These are phyloP conservation scores for Sodiomyces alkalinus DNA, from an alignment of 2,329 filamentous ascomycete genomes.

Conservation along the genomic window DNA sequence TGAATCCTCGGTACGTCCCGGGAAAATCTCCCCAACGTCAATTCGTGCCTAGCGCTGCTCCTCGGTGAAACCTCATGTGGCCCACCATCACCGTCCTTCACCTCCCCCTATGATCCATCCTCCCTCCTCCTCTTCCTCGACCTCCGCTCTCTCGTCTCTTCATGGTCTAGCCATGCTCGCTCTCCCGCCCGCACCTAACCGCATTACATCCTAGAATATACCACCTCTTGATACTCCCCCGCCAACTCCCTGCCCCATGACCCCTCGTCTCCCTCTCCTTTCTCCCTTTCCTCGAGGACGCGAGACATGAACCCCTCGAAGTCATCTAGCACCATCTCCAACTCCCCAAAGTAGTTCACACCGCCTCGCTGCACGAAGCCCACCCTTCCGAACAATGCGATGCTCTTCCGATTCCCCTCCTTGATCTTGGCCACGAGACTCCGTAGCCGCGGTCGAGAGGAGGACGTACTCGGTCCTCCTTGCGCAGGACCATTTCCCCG, in stretches of 20 bases:
- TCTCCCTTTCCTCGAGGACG: no score
- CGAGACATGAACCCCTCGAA: conserved; percentile 8
- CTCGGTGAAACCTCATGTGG: no score
- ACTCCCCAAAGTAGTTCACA: conserved; percentile 45
- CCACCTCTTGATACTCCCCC: not conserved
- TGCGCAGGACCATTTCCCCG: conserved; percentile 11
- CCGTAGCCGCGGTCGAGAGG: conserved; percentile 17
- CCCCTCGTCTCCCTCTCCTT: not conserved
- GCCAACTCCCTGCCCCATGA: not conserved
- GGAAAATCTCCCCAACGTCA: no score
- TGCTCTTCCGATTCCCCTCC: conserved; percentile 35
- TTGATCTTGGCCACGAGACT: conserved; percentile 44
- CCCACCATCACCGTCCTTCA: no score
- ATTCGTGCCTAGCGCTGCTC: no score
- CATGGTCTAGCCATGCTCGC: no score
- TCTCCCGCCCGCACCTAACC: no score
- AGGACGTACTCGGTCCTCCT: conserved; percentile 2
- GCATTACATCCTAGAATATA: no score
- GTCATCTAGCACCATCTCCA: conserved; percentile 29
- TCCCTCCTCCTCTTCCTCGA: not conserved
- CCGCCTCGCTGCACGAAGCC: conserved; percentile 35
- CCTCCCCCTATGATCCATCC: no score
- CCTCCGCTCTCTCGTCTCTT: not conserved
- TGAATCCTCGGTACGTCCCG: no score
- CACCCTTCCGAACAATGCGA: conserved; percentile 33